Evolutionary conservation across 352 stramenopile species (phyloP), one percentile per base, ranked within the genome.

Genomic region (Saprolegnia diclina): DNA sequence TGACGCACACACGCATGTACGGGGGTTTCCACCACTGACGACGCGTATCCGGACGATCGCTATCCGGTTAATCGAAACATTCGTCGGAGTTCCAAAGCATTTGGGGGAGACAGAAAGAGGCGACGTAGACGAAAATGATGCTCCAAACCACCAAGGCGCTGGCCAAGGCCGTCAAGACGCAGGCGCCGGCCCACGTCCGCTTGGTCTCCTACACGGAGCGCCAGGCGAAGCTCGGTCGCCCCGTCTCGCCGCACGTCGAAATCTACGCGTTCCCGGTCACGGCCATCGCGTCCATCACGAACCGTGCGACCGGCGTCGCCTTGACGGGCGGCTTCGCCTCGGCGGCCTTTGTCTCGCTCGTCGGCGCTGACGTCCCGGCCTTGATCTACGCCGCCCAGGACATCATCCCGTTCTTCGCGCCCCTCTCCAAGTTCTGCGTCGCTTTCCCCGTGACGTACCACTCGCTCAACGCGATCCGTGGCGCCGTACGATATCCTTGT

Each of bases 251-350:
- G n/a, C 92, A 98, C 76, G 93, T 99, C 45, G 95, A 85, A 54
- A 96, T 98, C 74, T 99, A 99, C 82, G 81, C 88, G 56, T 98
- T 98, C 73, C 95, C 96, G 5, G 76, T 97, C 19, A 86, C 81
- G 24, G 96, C 95, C 38, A 69, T 98, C n/a, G 87, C 89, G 35
- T 98, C 89, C 37, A 97, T 99, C 78, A 92, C 89, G 26, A 98
- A 97, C 74, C 93, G 96, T 55, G 81, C 97, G 54, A 96, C 92
- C 11, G 93, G 88, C 40, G 77, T 96, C 19, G 77, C 77, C 35
- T 82, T 99, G 52, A 83, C 87, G 7, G 77, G 92, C 32, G 95
- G 94, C 42, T 85, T 90, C 66, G 79, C 79, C 18, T 82, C 83
- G 22, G 74, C 90, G 32, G 90, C 81, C 42, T 75, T 73, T 11